These are phyloP conservation scores for Dittrichia graveolens DNA, from an alignment of 129 eudicot species.

Conservation along the genomic window DNA sequence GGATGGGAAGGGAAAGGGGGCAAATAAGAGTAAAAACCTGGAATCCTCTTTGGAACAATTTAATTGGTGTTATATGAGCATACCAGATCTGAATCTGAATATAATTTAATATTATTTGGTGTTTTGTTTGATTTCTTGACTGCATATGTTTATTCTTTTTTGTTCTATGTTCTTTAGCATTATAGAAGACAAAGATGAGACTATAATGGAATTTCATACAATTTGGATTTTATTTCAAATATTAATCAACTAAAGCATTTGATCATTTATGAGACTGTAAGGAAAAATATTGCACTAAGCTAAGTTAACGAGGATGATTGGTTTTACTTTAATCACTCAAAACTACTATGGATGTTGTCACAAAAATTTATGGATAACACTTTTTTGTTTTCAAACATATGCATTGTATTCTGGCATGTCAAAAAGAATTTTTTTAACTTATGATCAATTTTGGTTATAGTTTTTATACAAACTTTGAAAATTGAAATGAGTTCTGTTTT, in stretches of 20 bases:
- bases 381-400: too few relatives aligned
- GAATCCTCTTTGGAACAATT: conserved; percentile 20
- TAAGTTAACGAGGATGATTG: too few relatives aligned
- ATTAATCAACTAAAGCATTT: neutral
- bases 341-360: too few relatives aligned
- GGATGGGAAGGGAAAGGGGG: conserved; percentile 13
- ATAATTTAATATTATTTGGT: conserved; percentile 7
- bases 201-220: conserved; percentile 3
- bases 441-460: too few relatives aligned
- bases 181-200: conserved; percentile 35
- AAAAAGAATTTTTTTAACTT: too few relatives aligned
- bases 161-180: conserved; percentile 33
- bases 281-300: too few relatives aligned
- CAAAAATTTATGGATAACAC: too few relatives aligned
- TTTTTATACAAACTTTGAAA: too few relatives aligned
- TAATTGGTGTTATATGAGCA: conserved; percentile 21
- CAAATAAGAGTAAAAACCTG: conserved; percentile 23
- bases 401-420: too few relatives aligned
- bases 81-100: conserved; percentile 5
- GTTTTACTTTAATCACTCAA: too few relatives aligned
- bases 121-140: conserved; percentile 38
- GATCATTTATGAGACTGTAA: neutral
- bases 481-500: too few relatives aligned
- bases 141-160: conserved; percentile 18
- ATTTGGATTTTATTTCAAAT: conserved; percentile 9